phyloP scores from a whole-genome alignment of 2,329 filamentous ascomycete species.

The Cladosporium sp. region DNA sequence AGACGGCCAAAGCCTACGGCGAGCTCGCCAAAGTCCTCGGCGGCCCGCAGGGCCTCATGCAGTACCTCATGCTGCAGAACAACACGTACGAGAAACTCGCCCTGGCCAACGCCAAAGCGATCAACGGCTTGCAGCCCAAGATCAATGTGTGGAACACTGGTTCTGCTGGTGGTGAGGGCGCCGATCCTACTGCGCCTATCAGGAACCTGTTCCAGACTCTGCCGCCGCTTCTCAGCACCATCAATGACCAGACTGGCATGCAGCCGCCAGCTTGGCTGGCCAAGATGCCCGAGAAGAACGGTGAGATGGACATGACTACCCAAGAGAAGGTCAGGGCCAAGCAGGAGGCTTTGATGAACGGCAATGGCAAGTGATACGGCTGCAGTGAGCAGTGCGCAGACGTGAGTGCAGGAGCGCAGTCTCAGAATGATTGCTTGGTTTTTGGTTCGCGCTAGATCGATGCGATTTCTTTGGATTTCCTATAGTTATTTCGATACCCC shows the following conservation, averaged over 20 bases:
- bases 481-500: background rate
- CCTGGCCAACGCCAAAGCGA: conserved; percentile 69
- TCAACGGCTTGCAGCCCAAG: conserved; percentile 78
- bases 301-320: conserved; percentile 16
- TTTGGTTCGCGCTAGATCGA: background rate
- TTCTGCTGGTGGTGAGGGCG: conserved; percentile 42
- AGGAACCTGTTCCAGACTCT: conserved; percentile 80
- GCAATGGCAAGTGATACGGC: background rate
- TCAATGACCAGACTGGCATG: conserved; percentile 86
- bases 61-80: conserved; percentile 85
- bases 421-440: background rate
- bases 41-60: conserved; percentile 71
- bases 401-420: too few relatives aligned
- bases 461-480: background rate
- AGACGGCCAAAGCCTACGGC: conserved; percentile 77
- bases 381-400: too few relatives aligned
- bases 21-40: conserved; percentile 69
- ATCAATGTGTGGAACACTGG: conserved; percentile 89
- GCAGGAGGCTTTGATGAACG: conserved; percentile 18
- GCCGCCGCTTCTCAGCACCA: conserved; percentile 76
- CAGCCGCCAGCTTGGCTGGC: conserved; percentile 69
- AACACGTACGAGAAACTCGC: conserved; percentile 74
- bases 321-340: conserved; percentile 19
- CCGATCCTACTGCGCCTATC: conserved; percentile 61
- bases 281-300: conserved; percentile 42